These are phyloP conservation scores for Trichoderma sp. DNA, from an alignment of 2,329 filamentous ascomycete species.

Conservation along the genomic window DNA sequence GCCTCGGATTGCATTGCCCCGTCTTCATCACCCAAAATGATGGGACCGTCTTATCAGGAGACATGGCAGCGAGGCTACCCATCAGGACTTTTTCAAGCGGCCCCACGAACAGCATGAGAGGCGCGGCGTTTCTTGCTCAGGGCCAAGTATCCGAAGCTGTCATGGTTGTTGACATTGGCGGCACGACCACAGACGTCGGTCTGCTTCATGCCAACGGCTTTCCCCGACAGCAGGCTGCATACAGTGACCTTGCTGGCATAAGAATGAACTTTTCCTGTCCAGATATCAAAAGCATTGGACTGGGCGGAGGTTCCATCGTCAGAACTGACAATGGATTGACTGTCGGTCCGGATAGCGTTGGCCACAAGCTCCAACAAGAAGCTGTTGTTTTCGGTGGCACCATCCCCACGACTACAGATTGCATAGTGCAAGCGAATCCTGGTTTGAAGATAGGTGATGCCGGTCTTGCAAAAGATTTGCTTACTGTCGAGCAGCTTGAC, in stretches of 20 bases:
- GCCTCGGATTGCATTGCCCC: constrained; percentile 55
- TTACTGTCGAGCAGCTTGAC: constrained; percentile 41
- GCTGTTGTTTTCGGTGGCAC: constrained; percentile 61
- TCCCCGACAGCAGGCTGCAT: constrained; percentile 65
- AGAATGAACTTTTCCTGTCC: constrained; percentile 64
- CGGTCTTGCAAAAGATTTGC: constrained; percentile 40
- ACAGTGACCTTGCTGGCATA: constrained; percentile 64
- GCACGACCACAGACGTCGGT: constrained; percentile 68
- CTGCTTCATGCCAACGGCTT: constrained; percentile 64
- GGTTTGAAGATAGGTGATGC: constrained; percentile 48
- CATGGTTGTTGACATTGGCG: constrained; percentile 69
- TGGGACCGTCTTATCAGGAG: constrained; percentile 61
- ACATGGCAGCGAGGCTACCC: constrained; percentile 58
- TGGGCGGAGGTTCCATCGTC: constrained; percentile 63
- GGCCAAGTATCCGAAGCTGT: constrained; percentile 44
- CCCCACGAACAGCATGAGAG: constrained; percentile 66
- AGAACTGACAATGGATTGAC: constrained; percentile 45
- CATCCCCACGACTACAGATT: constrained; percentile 63
- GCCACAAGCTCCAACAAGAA: constrained; percentile 58
- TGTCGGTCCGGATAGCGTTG: constrained; percentile 66
- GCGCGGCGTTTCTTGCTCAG: constrained; percentile 62
- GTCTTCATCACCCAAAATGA: constrained; percentile 68
- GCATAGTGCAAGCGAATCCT: constrained; percentile 44
- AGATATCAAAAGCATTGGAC: constrained; percentile 62
- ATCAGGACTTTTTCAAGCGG: constrained; percentile 66